Percentiles rank a stretch among this genome's conserved stretches.
Evolutionary conservation across 1,139 yeast species (phyloP).

Genomic region (Meyerozyma smithsonii): DNA sequence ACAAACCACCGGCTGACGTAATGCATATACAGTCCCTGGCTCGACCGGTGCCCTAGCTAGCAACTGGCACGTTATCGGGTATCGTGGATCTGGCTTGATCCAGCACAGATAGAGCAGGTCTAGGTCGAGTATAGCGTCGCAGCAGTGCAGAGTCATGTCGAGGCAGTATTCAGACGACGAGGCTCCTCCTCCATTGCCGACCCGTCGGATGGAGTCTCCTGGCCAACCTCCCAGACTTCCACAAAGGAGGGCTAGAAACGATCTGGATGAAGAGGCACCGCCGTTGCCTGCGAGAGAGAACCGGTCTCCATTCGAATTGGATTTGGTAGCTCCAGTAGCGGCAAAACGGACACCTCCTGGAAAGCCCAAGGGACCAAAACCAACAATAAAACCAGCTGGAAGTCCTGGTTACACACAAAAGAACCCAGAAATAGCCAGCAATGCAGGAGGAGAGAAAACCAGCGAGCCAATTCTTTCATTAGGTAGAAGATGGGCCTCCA

Average conservation of each 20-base stretch:
- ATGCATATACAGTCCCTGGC: too few species aligned
- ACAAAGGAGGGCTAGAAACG: slow-evolving; percentile 10
- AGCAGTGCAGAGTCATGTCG: background rate
- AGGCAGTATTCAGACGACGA: background rate
- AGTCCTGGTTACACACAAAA: background rate
- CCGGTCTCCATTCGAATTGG: slow-evolving; percentile 11
- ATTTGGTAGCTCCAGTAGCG: slow-evolving; percentile 20
- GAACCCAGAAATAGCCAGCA: background rate
- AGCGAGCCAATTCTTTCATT: background rate
- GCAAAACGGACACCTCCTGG: slow-evolving; percentile 4
- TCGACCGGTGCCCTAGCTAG: too few species aligned
- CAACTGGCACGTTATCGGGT: too few species aligned
- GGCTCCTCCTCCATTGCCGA: slow-evolving; percentile 1
- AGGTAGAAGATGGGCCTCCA: background rate
- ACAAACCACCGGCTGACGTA: too few species aligned
- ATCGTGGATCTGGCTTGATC: too few species aligned
- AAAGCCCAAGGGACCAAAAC: slow-evolving; percentile 1
- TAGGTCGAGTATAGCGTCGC: too few species aligned
- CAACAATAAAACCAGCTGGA: background rate
- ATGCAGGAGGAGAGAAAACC: background rate
- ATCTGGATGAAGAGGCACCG: slow-evolving; percentile 8
- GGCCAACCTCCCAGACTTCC: slow-evolving; percentile 12
- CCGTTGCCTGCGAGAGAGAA: slow-evolving; percentile 11
- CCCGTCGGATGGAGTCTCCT: background rate
- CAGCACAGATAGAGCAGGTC: too few species aligned